A percentile compares a stretch with the other conserved stretches of the same genome.
These are phyloP conservation scores for Passalora sequoiae DNA, from an alignment of 2,329 filamentous ascomycete species.

Conservation along the genomic window DNA sequence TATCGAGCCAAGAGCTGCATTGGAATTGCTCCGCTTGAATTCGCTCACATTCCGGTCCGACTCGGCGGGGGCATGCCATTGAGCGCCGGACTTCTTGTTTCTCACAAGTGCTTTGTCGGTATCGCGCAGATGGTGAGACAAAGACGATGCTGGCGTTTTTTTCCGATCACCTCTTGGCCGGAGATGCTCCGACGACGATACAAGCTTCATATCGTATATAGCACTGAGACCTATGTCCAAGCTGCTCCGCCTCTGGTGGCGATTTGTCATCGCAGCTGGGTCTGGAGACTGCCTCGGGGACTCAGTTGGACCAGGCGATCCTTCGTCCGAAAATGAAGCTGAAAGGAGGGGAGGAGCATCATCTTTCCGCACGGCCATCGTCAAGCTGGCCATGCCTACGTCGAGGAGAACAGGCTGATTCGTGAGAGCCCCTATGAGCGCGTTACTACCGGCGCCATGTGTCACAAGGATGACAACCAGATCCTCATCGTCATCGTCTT, in stretches of 20 bases:
- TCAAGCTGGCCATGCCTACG: slow-evolving; percentile 83
- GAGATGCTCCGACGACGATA: slow-evolving; percentile 72
- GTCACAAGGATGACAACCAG: slow-evolving; percentile 83
- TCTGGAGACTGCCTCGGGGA: slow-evolving; percentile 18
- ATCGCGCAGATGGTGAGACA: slow-evolving; percentile 12
- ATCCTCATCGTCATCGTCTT: slow-evolving; percentile 59
- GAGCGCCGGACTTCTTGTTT: slow-evolving; percentile 18
- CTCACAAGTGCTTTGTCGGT: slow-evolving; percentile 17
- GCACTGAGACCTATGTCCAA: slow-evolving; percentile 46
- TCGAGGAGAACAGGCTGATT: slow-evolving; percentile 88
- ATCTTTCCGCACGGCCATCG: slow-evolving; percentile 68
- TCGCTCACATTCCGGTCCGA: slow-evolving; percentile 17
- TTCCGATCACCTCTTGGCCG: slow-evolving; percentile 46
- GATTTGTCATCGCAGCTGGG: slow-evolving; percentile 18
- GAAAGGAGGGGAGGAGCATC: slow-evolving; percentile 22
- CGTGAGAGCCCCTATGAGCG: slow-evolving; percentile 84
- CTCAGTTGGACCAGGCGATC: neutral
- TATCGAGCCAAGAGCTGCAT: slow-evolving; percentile 22
- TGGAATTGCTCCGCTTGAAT: slow-evolving; percentile 23
- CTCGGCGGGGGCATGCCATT: slow-evolving; percentile 15
- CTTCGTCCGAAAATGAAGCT: slow-evolving; percentile 3
- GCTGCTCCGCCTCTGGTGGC: slow-evolving; percentile 37
- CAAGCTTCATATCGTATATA: slow-evolving; percentile 67
- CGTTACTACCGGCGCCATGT: slow-evolving; percentile 94
- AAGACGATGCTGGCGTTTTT: slow-evolving; percentile 17